Evolutionary conservation across 352 stramenopile genomes (phyloP).

Genomic region (Pythium inflatum): DNA sequence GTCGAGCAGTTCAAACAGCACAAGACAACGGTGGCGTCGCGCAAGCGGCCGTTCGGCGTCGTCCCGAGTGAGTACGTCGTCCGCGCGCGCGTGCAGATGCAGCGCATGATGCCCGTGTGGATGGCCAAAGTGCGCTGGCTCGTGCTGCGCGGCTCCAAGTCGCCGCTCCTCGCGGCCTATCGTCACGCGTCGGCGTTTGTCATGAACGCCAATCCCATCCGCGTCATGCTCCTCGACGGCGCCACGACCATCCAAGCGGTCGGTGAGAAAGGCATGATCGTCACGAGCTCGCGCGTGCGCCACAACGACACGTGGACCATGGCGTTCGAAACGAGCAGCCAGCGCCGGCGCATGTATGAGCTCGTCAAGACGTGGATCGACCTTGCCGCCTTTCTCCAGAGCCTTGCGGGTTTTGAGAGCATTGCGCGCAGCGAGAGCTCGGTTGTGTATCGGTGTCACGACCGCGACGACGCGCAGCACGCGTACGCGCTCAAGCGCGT

Average conservation of each 20-base stretch:
- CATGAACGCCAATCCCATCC: conserved; percentile 46
- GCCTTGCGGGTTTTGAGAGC: conserved; percentile 48
- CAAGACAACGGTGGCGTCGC: conserved; percentile 6
- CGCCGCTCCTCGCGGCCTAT: conserved; percentile 58
- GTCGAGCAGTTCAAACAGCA: conserved; percentile 18
- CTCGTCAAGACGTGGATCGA: conserved; percentile 62
- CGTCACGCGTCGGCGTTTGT: conserved; percentile 39
- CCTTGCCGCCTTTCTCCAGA: conserved; percentile 55
- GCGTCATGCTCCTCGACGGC: conserved; percentile 55
- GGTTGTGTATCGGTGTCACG: conserved; percentile 56
- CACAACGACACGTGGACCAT: conserved; percentile 60
- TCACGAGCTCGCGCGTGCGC: conserved; percentile 57
- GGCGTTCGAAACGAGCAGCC: conserved; percentile 46
- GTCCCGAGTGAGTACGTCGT: conserved; percentile 61
- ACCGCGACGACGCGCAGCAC: conserved; percentile 30
- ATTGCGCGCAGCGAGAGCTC: conserved; percentile 57
- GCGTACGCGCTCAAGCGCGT: conserved; percentile 62
- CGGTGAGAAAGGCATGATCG: conserved; percentile 52
- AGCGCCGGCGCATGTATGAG: conserved; percentile 55
- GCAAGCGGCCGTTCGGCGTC: conserved; percentile 33
- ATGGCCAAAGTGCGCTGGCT: conserved; percentile 57
- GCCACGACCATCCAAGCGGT: conserved; percentile 49
- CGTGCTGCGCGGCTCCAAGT: conserved; percentile 65
- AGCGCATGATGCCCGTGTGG: conserved; percentile 60
- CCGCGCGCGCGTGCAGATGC: conserved; percentile 47